Base-by-base conservation (phyloP, 768 basidiomycete species). In the Lactifluus piperatus region DNA sequence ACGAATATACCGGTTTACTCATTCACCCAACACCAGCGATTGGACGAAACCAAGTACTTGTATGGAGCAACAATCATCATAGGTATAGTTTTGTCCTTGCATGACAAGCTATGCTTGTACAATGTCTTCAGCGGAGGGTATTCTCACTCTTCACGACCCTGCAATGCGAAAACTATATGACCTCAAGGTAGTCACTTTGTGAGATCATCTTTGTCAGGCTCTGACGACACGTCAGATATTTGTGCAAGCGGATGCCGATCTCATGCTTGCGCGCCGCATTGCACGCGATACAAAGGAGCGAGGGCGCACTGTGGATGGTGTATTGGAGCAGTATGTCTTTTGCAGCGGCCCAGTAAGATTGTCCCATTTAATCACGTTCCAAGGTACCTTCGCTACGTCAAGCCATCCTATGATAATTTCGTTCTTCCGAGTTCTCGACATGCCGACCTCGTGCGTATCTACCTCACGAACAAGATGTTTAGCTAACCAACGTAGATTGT, bases 181-280 rank as follows among this genome's bases (percentile, higher is more conserved):
- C 71, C 78, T 99, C 37, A 95, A 97, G 79, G 93, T 84, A 62
- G 29, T 6, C 44, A 5, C 2, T 13, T n/a, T 8, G 36, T 46
- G 0, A 30, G 37, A 9, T 56, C 30, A 10, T 0, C 45, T 30
- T 18, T 36, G 45, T 47, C 37, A 9, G 49, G 9, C 14, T 2
- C 46, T 51, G 34, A 36, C 22, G 30, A 16, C 7, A 48, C 8
- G 55, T 46, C 36, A 91, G 87, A 77, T 94, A 4, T 94, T 91
- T 63, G 92, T 94, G 7, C 91, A 95, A 75, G 90, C 88, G 59
- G 94, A 98, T 69, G 87, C 94, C 8, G 97, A 99, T 70, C 75
- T 98, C 22, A 99, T 99, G 97, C 85, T 99, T 49, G 92, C 95
- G 1, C 83, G 97, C 57, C 83, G 97, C 39, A 87, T 99, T 54